Evolutionary conservation across 2,329 filamentous ascomycete genomes (phyloP), one percentile per base, ranked within the genome.

Genomic region (Claviceps capensis): DNA sequence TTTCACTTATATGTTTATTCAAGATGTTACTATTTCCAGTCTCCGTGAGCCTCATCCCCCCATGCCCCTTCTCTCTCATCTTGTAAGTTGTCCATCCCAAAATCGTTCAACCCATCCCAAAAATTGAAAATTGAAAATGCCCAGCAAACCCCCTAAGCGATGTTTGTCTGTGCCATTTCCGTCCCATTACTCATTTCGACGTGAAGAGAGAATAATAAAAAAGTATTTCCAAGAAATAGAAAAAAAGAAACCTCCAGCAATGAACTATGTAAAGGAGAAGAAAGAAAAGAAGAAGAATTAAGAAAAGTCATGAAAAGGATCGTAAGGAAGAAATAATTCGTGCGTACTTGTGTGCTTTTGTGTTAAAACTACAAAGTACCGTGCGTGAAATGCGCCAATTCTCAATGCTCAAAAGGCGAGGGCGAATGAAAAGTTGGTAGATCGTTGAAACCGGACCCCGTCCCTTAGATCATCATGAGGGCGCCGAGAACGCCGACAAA

Each of bases 401-500:
- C 11, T 34, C 30, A 34, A 34, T 34, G 30, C 30, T 34, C 9
- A 34, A 34, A 34, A 34, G 42, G 17, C 17, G 17, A 14, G 19
- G 4, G 42, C 19, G 36, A 40, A 46, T 16, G 38, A 51, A 40
- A n/a, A 5, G 19, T 22, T 14, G 17, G 22, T 14, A 22, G 13
- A 3, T 44, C 4, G 9, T 42, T 6, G 37, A 8, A 40, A 40
- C 11, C 9, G 30, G 4, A 26, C 16, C 14, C 1, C 16, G 19
- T 22, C 30, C 22, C 19, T 52, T 48, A 57, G 46, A 57, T 45
- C 16, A 57, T 41, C 38, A 50, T 52, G 37, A 57, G 42, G 6
- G 53, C n/a, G 47, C 53, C 53, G 9, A 54, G 42, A 16, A 57
- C 17, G 37, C 48, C 56, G 1, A 51, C 56, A 22, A 57, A 69